Percentiles rank a stretch among this genome's conserved stretches.
Evolutionary conservation across 345 rosid genomes (phyloP).

Genomic region (Microthlaspi erraticum): DNA sequence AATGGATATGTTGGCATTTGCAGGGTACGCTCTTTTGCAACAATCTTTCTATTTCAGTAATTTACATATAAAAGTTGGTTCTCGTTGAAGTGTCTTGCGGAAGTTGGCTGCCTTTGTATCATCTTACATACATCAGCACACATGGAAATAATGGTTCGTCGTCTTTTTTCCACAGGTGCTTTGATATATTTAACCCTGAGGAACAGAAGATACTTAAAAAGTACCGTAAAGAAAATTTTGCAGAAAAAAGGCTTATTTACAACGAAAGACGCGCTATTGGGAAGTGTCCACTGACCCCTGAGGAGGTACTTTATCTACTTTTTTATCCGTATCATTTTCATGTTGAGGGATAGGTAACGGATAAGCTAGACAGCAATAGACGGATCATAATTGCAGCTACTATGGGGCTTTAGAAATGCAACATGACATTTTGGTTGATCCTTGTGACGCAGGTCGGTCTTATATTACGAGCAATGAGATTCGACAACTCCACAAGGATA

Average conservation of each 20-base stretch:
- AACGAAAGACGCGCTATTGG: constrained; percentile 87
- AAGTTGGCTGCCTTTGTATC: constrained; percentile 23
- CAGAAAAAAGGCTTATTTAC: constrained; percentile 66
- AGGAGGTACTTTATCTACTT: constrained; percentile 62
- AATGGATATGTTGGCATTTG: constrained; percentile 99
- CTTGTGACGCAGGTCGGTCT: constrained; percentile 81
- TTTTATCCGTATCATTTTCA: constrained; percentile 14
- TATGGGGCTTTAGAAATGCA: constrained; percentile 20
- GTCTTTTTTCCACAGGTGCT: constrained; percentile 62
- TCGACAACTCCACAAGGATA: constrained; percentile 87
- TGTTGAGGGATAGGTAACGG: constrained; percentile 17
- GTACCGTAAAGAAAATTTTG: constrained; percentile 88
- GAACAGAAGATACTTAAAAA: constrained; percentile 78
- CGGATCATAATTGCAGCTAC: constrained; percentile 18
- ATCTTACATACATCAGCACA: constrained; percentile 24
- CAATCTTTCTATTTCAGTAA: constrained; percentile 21
- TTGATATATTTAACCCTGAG: constrained; percentile 77
- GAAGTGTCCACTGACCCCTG: constrained; percentile 90
- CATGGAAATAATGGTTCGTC: constrained; percentile 1
- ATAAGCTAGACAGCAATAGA: constrained; percentile 2
- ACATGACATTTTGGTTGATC: constrained; percentile 27
- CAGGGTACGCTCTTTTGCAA: constrained; percentile 70
- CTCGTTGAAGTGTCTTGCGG: constrained; percentile 8
- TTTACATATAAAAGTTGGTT: not conserved
- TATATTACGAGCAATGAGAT: constrained; percentile 84